Evolutionary conservation across 192 early-diverging fungal species (phyloP), one percentile per base, ranked within the genome.

Genomic region (Diversispora epigaea): DNA sequence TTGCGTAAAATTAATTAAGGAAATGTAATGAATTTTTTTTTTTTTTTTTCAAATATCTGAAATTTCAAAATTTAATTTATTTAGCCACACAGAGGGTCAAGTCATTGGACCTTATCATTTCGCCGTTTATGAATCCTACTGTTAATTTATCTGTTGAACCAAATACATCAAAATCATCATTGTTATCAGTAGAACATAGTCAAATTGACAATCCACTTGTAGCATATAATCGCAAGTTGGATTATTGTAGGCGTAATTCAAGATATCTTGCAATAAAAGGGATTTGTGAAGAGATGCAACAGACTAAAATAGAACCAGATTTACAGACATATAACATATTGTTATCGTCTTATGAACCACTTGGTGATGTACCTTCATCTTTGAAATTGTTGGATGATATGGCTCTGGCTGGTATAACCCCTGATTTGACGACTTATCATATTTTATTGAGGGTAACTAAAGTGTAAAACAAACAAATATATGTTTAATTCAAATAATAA

Each of bases 351-450:
- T 50, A 50, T 50, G 10, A 50, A 50, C 8, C 10, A 12, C 10
- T 12, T 14, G 49, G 49, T 12, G 49, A 50, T 50, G 49, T 50
- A 50, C 14, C 14, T 12, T 8, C 8, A 50, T 63, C 61, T 40
- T n/a, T 63, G 3, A 63, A 63, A 39, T 40, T 63, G 39, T 40
- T 63, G 40, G 61, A 63, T 7, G 61, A 63, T 63, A 63, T 63
- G 61, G 17, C 8, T 40, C 17, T 63, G 39, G 39, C 39, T 40
- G 15, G 39, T 40, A 15, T 63, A 17, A 63, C 32, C 1, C 61
- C 61, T 40, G 40, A 63, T 40, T 15, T 63, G 40, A 17, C 11
- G 4, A 63, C 61, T 15, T 63, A 63, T 40, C 10, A 63, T 63
- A 17, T 7, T 43, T 63, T 63, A 66, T 66, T 46, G 64, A 46